Evolutionary conservation across 345 rosid species (phyloP).

Genomic region (Brassica rapa): DNA sequence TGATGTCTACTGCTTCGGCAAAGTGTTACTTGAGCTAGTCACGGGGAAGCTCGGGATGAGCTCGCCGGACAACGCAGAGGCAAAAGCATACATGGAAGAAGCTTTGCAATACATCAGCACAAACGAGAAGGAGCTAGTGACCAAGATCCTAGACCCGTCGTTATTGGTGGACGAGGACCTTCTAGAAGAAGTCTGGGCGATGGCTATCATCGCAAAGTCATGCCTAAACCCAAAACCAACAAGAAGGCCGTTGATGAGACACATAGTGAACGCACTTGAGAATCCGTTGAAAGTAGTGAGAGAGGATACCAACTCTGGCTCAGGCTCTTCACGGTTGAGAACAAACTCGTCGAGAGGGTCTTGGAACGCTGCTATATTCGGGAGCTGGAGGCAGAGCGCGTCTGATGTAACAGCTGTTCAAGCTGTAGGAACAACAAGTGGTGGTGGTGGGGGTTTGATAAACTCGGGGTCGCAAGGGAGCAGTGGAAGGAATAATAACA

Average conservation of each 20-base stretch:
- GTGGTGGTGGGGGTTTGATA: constrained; percentile 67
- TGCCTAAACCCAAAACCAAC: constrained; percentile 94
- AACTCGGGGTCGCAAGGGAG: constrained; percentile 88
- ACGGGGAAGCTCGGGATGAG: constrained; percentile 94
- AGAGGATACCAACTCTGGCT: constrained; percentile 56
- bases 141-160: constrained; percentile 85
- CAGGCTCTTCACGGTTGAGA: constrained; percentile 77
- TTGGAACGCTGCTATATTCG: constrained; percentile 90
- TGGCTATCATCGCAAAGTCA: constrained; percentile 93
- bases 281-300: constrained; percentile 89
- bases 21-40: constrained; percentile 91
- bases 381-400: constrained; percentile 96
- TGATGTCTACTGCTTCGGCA: constrained; percentile 94
- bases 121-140: constrained; percentile 88
- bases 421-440: constrained; percentile 46
- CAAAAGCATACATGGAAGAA: constrained; percentile 76
- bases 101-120: constrained; percentile 72
- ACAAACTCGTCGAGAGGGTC: constrained; percentile 86
- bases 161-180: constrained; percentile 89
- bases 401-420: constrained; percentile 67
- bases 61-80: constrained; percentile 57
- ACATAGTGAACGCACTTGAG: constrained; percentile 89
- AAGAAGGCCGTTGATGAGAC: constrained; percentile 90
- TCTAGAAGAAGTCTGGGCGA: constrained; percentile 98
- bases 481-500: constrained; percentile 53